Percentiles rank a stretch among this genome's conserved stretches.
phyloP scores from a whole-genome alignment of 768 basidiomycete genomes.

The Arthromyces matolae region DNA sequence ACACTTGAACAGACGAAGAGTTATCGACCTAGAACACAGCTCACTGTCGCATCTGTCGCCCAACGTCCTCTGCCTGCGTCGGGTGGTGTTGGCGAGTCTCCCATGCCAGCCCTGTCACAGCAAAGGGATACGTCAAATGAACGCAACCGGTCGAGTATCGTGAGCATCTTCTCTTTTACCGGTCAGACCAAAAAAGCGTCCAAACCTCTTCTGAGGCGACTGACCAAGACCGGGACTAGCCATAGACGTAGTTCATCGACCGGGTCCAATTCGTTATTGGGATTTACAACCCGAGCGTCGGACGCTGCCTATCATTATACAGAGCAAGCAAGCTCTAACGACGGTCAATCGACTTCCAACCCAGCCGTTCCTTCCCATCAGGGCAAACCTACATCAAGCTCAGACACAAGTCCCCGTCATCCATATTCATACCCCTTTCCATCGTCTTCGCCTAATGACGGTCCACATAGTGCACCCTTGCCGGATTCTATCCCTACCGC shows the following conservation, averaged over 20 bases:
- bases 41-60: no score
- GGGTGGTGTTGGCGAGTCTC: constrained; percentile 68
- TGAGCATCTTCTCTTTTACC: constrained; percentile 51
- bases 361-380: neutral
- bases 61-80: constrained; percentile 37
- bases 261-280: constrained; percentile 12
- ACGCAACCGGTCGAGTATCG: constrained; percentile 47
- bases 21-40: no score
- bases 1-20: no score
- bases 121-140: constrained; percentile 18
- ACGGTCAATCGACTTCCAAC: constrained; percentile 3
- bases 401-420: constrained; percentile 17
- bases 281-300: neutral
- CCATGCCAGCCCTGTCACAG: constrained; percentile 35
- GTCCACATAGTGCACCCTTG: constrained; percentile 14
- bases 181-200: constrained; percentile 15
- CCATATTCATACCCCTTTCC: constrained; percentile 22
- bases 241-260: constrained; percentile 17
- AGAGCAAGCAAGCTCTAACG: neutral
- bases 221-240: constrained; percentile 2
- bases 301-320: constrained; percentile 45
- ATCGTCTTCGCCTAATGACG: constrained; percentile 11
- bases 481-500: constrained; percentile 8
- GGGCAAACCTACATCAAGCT: constrained; percentile 14
- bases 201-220: neutral